Evolutionary conservation across 371 early-diverging fungal species (phyloP).

Genomic region (Zychaea mexicana): DNA sequence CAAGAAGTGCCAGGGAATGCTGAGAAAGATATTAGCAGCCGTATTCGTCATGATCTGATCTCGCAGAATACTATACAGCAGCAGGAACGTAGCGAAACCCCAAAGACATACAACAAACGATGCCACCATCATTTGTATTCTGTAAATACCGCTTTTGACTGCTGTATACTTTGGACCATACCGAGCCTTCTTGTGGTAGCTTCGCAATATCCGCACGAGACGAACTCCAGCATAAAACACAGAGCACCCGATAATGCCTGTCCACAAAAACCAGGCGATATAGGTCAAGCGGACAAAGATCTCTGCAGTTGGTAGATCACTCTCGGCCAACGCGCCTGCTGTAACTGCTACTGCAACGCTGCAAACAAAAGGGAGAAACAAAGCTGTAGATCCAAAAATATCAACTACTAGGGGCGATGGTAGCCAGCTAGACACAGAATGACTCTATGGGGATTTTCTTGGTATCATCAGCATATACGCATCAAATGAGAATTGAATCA

Average conservation of each 20-base stretch:
- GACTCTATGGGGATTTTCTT: too few relatives aligned
- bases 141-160: neutral
- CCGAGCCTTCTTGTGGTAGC: neutral
- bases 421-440: slow-evolving; percentile 28
- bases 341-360: slow-evolving; percentile 33
- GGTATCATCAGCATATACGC: too few relatives aligned
- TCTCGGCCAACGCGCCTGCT: slow-evolving; percentile 35
- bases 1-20: slow-evolving; percentile 21
- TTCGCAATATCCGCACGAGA: slow-evolving; percentile 34
- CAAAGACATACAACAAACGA: slow-evolving; percentile 20
- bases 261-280: slow-evolving; percentile 43
- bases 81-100: slow-evolving; percentile 22
- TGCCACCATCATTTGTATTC: slow-evolving; percentile 17
- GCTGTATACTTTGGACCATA: neutral
- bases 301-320: slow-evolving; percentile 25
- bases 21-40: slow-evolving; percentile 13
- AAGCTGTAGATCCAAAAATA: slow-evolving; percentile 6
- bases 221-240: slow-evolving; percentile 38
- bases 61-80: slow-evolving; percentile 25
- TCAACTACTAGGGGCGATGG: slow-evolving; percentile 26
- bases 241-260: slow-evolving; percentile 18
- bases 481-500: too few relatives aligned
- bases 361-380: slow-evolving; percentile 27
- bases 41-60: slow-evolving; percentile 23
- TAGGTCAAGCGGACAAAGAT: slow-evolving; percentile 34